Evolutionary conservation across 345 rosid species (phyloP).

Genomic region (Euphorbia pulcherrima): DNA sequence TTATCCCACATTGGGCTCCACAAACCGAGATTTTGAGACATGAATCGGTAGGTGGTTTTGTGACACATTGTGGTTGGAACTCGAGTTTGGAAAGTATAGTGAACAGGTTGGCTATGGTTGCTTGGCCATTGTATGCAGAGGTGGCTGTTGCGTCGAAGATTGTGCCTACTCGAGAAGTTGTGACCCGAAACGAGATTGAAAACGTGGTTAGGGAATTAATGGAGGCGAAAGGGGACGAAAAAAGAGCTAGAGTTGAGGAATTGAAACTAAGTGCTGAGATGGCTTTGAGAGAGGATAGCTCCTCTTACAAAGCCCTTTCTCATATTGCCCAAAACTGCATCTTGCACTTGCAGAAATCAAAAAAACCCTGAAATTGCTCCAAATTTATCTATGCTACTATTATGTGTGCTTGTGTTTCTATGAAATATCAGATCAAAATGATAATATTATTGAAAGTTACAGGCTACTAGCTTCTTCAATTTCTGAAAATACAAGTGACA

Average conservation of each 20-base stretch:
- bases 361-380: too few species aligned
- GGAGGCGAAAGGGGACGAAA: slow-evolving; percentile 18
- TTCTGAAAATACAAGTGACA: too few species aligned
- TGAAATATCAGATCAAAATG: too few species aligned
- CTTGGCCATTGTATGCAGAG: slow-evolving; percentile 72
- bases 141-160: slow-evolving; percentile 16
- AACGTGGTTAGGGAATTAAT: slow-evolving; percentile 19
- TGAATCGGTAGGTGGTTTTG: slow-evolving; percentile 52
- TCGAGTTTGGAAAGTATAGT: slow-evolving; percentile 51
- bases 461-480: too few species aligned
- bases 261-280: not conserved
- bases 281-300: slow-evolving; percentile 5
- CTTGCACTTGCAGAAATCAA: too few species aligned
- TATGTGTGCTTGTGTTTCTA: too few species aligned
- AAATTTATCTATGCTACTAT: too few species aligned
- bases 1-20: slow-evolving; percentile 55
- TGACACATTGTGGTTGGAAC: slow-evolving; percentile 73
- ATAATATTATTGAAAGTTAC: too few species aligned
- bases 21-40: slow-evolving; percentile 56
- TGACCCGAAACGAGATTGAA: slow-evolving; percentile 23
- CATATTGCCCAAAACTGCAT: not conserved
- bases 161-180: not conserved
- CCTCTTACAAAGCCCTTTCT: not conserved
- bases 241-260: slow-evolving; percentile 5
- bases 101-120: slow-evolving; percentile 59